Evolutionary conservation across 129 eudicot species (phyloP).

Genomic region (Flaveria brownii): DNA sequence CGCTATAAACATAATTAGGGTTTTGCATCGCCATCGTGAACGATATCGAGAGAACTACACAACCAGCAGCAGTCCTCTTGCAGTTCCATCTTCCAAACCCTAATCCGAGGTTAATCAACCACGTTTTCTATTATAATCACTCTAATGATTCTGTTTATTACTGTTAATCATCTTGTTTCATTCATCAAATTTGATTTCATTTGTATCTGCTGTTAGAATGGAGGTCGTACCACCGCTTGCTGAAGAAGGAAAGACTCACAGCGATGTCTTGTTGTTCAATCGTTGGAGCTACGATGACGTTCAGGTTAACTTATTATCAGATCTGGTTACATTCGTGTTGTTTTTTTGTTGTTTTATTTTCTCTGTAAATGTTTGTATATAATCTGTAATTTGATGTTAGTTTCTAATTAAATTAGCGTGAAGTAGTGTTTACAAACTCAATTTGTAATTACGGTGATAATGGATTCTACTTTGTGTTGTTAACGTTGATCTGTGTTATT

Average conservation of each 20-base stretch:
- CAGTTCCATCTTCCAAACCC: constrained; percentile 13
- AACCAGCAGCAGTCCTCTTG: constrained; percentile 21
- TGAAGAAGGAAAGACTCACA: constrained; percentile 41
- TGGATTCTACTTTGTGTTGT: background rate
- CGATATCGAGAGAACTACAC: background rate
- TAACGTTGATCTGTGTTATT: background rate
- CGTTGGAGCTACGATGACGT: constrained; percentile 82
- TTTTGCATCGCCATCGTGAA: constrained; percentile 21
- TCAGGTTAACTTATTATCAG: constrained; percentile 46
- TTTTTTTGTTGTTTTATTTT: background rate
- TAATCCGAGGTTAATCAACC: constrained; percentile 16
- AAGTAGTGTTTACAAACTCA: background rate
- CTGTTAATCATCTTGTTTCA: background rate
- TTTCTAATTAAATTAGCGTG: background rate
- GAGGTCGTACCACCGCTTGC: constrained; percentile 33
- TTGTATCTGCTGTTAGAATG: constrained; percentile 26
- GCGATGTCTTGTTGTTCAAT: constrained; percentile 62
- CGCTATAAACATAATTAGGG: constrained; percentile 34
- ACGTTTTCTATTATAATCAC: background rate
- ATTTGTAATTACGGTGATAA: background rate
- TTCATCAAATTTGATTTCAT: background rate
- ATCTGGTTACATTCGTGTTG: constrained; percentile 3
- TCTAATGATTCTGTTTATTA: background rate
- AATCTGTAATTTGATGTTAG: background rate
- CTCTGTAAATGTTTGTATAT: background rate